phyloP scores from a whole-genome alignment of 495 filamentous ascomycete genomes.

The Xylaria telfairii region DNA sequence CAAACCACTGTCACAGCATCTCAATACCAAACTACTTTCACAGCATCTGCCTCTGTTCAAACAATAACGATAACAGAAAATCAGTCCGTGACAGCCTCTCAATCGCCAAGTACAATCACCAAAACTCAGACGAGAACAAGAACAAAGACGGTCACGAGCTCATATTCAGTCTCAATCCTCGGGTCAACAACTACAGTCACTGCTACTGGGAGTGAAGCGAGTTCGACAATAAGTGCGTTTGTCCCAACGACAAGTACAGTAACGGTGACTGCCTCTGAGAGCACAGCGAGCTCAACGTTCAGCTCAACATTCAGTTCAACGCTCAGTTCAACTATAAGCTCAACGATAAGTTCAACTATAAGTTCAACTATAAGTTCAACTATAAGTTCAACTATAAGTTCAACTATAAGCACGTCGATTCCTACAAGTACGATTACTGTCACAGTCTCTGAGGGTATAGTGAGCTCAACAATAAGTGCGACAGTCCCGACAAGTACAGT shows the following conservation, averaged over 20 bases:
- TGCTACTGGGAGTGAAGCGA: not conserved
- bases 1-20: not conserved
- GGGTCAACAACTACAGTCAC: not conserved
- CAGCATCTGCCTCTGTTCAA: not conserved
- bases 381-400: too few species aligned
- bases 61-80: not conserved
- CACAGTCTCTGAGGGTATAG: not conserved
- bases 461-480: not conserved
- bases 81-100: not conserved
- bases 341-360: too few species aligned
- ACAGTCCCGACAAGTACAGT: not conserved
- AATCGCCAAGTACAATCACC: not conserved
- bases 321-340: too few species aligned
- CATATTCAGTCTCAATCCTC: not conserved
- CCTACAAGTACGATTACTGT: not conserved
- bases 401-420: not conserved
- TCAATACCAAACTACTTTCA: not conserved
- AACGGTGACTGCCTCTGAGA: not conserved
- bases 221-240: not conserved
- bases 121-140: not conserved
- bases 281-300: too few species aligned
- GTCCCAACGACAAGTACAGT: not conserved
- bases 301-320: too few species aligned
- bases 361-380: too few species aligned
- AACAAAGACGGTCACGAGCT: constrained; percentile 8